A percentile compares a stretch with the other conserved stretches of the same genome.
These are phyloP conservation scores for Vachellia collinsii DNA, from an alignment of 306 rosid genomes.

Conservation along the genomic window DNA sequence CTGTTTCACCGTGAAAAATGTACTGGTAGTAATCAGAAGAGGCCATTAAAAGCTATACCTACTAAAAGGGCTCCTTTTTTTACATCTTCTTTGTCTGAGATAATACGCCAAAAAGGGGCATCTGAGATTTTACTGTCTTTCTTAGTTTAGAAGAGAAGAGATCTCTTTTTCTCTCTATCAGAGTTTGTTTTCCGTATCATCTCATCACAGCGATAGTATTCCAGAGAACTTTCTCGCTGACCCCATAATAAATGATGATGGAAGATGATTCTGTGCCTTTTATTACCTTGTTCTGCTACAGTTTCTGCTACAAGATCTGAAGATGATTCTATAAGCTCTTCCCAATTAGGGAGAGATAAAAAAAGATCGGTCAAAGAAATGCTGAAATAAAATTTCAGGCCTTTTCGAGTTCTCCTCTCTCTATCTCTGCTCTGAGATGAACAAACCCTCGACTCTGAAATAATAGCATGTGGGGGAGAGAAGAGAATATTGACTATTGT, in stretches of 20 bases:
- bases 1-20: constrained; percentile 18
- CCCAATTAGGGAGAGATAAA: constrained; percentile 39
- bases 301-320: constrained; percentile 50
- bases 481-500: background rate
- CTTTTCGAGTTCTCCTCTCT: too few relatives aligned
- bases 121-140: constrained; percentile 45
- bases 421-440: too few relatives aligned
- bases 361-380: constrained; percentile 42
- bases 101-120: constrained; percentile 39
- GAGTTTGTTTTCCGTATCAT: constrained; percentile 50
- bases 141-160: constrained; percentile 44
- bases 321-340: constrained; percentile 40
- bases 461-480: constrained; percentile 11
- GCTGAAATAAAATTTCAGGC: constrained; percentile 31
- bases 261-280: constrained; percentile 41
- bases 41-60: constrained; percentile 45
- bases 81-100: constrained; percentile 50
- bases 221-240: constrained; percentile 39
- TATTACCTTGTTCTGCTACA: constrained; percentile 37
- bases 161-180: constrained; percentile 25
- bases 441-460: constrained; percentile 8
- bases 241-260: constrained; percentile 34
- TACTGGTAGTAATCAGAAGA: constrained; percentile 30
- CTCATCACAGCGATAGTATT: constrained; percentile 41
- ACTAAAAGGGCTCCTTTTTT: constrained; percentile 46